Conservation (phyloP, 169 alveolate genomes). For the Plasmodium relictum region DNA sequence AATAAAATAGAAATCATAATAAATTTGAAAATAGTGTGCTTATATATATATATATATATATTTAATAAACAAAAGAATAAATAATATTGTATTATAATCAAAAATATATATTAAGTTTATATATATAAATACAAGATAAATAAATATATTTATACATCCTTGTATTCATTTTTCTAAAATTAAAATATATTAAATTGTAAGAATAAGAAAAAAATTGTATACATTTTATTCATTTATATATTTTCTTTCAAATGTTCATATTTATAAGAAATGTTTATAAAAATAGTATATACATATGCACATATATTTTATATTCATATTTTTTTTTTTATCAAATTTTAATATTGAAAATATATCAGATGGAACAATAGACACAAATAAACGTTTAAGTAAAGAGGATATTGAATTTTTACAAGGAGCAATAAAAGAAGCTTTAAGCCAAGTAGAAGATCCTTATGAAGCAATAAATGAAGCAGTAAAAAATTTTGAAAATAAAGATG, state of each 20-base stretch:
- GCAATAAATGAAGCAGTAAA: constrained; percentile 74
- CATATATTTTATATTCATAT: no score
- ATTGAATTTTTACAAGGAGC: constrained; percentile 77
- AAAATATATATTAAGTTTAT: background rate
- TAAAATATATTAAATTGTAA: no score
- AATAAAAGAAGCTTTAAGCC: constrained; percentile 69
- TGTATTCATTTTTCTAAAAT: no score
- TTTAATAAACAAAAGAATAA: no score
- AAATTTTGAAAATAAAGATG: constrained; percentile 65
- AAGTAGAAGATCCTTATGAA: constrained; percentile 77
- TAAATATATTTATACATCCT: background rate
- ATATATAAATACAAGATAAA: background rate
- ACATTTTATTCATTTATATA: background rate
- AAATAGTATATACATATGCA: no score
- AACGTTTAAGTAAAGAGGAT: constrained; percentile 67
- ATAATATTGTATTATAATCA: background rate
- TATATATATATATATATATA: background rate
- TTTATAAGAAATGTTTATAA: no score
- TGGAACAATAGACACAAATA: constrained; percentile 72
- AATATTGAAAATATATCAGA: constrained; percentile 2
- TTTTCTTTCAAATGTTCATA: background rate
- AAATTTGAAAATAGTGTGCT: background rate
- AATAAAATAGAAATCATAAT: background rate
- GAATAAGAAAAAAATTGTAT: no score
- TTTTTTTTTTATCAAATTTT: background rate